Conservation (phyloP, 2,329 filamentous ascomycete species). For the Hypoxylon sp. region DNA sequence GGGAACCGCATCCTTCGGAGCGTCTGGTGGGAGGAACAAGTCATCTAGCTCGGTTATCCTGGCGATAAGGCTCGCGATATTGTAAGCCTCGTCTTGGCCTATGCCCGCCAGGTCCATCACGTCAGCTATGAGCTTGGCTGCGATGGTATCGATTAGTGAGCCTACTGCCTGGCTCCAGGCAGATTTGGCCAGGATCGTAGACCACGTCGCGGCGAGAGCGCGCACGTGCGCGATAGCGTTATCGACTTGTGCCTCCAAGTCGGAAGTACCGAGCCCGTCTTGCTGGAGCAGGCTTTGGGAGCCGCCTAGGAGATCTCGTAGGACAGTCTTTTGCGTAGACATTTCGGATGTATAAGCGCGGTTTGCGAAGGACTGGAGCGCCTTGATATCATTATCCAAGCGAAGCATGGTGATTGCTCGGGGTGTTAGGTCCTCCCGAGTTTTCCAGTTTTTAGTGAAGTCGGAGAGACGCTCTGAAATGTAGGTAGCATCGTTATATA, state of each 20-base stretch:
- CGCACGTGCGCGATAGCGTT: constrained; percentile 68
- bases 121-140: constrained; percentile 72
- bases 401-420: constrained; percentile 69
- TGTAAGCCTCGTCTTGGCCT: constrained; percentile 75
- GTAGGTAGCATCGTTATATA: constrained; percentile 78
- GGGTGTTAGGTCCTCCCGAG: constrained; percentile 65
- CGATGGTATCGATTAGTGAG: constrained; percentile 70
- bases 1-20: constrained; percentile 61
- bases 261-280: constrained; percentile 65
- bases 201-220: constrained; percentile 69
- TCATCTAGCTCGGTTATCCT: constrained; percentile 71
- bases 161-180: constrained; percentile 75
- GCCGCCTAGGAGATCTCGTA: constrained; percentile 73
- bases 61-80: constrained; percentile 71
- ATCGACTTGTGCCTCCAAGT: constrained; percentile 60
- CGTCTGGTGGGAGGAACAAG: constrained; percentile 65
- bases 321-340: constrained; percentile 70
- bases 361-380: constrained; percentile 71
- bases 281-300: constrained; percentile 73
- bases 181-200: constrained; percentile 70
- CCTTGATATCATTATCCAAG: constrained; percentile 72
- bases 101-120: constrained; percentile 74
- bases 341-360: constrained; percentile 74
- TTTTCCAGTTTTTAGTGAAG: constrained; percentile 66
- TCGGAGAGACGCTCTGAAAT: constrained; percentile 70